Percentiles rank a stretch among this genome's conserved stretches.
These are phyloP conservation scores for Aspergillus sp. DNA, from an alignment of 2,329 filamentous ascomycete genomes.

Conservation along the genomic window DNA sequence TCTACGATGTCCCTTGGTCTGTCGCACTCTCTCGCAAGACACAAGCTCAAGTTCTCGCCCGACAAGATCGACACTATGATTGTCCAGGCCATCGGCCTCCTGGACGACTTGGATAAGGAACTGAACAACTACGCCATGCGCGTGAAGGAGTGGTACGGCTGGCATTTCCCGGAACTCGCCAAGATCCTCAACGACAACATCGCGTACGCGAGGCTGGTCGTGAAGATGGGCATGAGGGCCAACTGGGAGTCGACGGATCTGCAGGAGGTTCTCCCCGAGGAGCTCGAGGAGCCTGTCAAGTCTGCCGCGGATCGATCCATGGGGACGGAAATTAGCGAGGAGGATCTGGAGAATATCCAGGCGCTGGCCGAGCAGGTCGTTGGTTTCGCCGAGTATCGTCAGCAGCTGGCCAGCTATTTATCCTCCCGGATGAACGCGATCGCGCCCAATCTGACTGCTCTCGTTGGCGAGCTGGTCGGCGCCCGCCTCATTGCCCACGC, in stretches of 20 bases:
- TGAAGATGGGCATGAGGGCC: constrained; percentile 80
- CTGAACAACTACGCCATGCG: constrained; percentile 98
- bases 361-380: constrained; percentile 89
- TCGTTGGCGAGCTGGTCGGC: constrained; percentile 88
- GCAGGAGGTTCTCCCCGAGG: constrained; percentile 84
- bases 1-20: constrained; percentile 93
- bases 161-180: constrained; percentile 98
- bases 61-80: constrained; percentile 99
- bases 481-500: constrained; percentile 91
- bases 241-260: constrained; percentile 70
- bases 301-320: constrained; percentile 92
- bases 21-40: constrained; percentile 88
- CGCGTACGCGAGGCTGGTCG: constrained; percentile 79
- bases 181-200: constrained; percentile 97
- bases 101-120: constrained; percentile 97
- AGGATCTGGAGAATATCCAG: constrained; percentile 89
- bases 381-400: constrained; percentile 79
- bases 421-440: constrained; percentile 93
- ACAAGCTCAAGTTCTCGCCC: constrained; percentile 97
- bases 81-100: constrained; percentile 85
- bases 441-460: constrained; percentile 85
- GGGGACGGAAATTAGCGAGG: constrained; percentile 91
- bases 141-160: constrained; percentile 99
- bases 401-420: constrained; percentile 79
- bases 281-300: constrained; percentile 87